Evolutionary conservation across 2,329 filamentous ascomycete genomes (phyloP).

Genomic region (Fusarium solani-melongenae): DNA sequence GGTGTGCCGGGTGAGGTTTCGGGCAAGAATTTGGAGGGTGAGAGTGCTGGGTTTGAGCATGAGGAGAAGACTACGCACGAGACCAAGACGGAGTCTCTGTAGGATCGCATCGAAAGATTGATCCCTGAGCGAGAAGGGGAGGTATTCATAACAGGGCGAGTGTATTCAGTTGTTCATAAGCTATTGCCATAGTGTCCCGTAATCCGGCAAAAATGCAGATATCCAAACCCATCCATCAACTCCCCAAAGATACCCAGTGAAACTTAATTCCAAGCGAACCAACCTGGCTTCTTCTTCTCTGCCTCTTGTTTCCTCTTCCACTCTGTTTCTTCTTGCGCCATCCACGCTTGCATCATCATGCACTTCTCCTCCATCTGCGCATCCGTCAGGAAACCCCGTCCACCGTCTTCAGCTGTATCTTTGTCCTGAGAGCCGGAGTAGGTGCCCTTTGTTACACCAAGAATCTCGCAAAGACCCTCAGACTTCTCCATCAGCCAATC

Average conservation of each 20-base stretch:
- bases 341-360: slow-evolving; percentile 47
- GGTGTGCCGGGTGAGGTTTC: slow-evolving; percentile 44
- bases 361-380: slow-evolving; percentile 51
- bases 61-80: slow-evolving; percentile 34
- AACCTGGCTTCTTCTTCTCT: slow-evolving; percentile 36
- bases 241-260: neutral
- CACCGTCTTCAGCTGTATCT: slow-evolving; percentile 56
- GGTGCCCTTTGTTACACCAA: slow-evolving; percentile 50
- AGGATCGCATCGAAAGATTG: neutral
- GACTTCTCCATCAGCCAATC: slow-evolving; percentile 59
- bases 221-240: neutral
- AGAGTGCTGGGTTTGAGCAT: slow-evolving; percentile 26
- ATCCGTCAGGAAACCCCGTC: slow-evolving; percentile 51
- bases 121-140: neutral
- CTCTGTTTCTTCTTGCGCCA: slow-evolving; percentile 44
- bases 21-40: slow-evolving; percentile 25
- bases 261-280: slow-evolving; percentile 36
- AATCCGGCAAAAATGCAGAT: neutral
- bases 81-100: slow-evolving; percentile 17
- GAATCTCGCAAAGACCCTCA: slow-evolving; percentile 51
- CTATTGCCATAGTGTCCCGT: neutral
- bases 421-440: slow-evolving; percentile 51
- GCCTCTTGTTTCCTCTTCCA: slow-evolving; percentile 39
- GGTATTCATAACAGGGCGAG: neutral
- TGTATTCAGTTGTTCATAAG: neutral